Conservation (phyloP, 768 basidiomycete species). For the Mycena rosella region DNA sequence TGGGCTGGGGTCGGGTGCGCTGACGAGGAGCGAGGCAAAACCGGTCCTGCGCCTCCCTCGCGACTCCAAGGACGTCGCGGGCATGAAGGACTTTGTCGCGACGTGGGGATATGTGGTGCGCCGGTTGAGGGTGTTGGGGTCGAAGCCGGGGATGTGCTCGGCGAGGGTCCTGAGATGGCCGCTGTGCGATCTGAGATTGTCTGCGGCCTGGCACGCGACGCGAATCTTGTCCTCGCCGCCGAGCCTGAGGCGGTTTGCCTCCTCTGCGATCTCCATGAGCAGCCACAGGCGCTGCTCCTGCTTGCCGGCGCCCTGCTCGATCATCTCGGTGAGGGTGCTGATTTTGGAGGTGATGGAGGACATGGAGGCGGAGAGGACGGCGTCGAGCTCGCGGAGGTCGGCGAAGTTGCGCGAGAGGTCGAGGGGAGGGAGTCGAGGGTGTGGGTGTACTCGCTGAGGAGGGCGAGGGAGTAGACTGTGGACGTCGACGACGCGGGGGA, state of each 20-base stretch:
- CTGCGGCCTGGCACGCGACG: slow-evolving; percentile 91
- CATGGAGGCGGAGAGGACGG: slow-evolving; percentile 93
- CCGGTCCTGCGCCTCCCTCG: slow-evolving; percentile 72
- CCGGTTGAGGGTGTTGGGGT: slow-evolving; percentile 66
- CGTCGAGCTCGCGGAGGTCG: slow-evolving; percentile 98
- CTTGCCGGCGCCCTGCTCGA: slow-evolving; percentile 69
- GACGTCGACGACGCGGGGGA: slow-evolving; percentile 43
- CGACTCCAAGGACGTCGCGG: slow-evolving; percentile 70
- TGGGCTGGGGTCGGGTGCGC: slow-evolving; percentile 71
- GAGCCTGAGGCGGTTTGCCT: slow-evolving; percentile 89
- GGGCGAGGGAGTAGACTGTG: slow-evolving; percentile 72
- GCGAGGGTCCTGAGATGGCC: slow-evolving; percentile 73
- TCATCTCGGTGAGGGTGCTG: slow-evolving; percentile 77
- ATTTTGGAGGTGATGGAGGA: slow-evolving; percentile 86
- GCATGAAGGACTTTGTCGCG: slow-evolving; percentile 75
- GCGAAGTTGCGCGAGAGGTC: slow-evolving; percentile 95
- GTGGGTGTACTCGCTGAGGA: slow-evolving; percentile 89
- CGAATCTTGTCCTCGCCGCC: slow-evolving; percentile 99
- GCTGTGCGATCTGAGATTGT: slow-evolving; percentile 80
- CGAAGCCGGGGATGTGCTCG: slow-evolving; percentile 73
- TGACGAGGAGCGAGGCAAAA: slow-evolving; percentile 66
- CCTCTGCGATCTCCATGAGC: slow-evolving; percentile 94
- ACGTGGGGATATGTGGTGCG: slow-evolving; percentile 85
- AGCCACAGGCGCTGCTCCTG: slow-evolving; percentile 87
- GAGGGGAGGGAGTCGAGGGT: slow-evolving; percentile 91